phyloP scores from a whole-genome alignment of 192 early-diverging fungal species.

The Backusella mclennaniae region DNA sequence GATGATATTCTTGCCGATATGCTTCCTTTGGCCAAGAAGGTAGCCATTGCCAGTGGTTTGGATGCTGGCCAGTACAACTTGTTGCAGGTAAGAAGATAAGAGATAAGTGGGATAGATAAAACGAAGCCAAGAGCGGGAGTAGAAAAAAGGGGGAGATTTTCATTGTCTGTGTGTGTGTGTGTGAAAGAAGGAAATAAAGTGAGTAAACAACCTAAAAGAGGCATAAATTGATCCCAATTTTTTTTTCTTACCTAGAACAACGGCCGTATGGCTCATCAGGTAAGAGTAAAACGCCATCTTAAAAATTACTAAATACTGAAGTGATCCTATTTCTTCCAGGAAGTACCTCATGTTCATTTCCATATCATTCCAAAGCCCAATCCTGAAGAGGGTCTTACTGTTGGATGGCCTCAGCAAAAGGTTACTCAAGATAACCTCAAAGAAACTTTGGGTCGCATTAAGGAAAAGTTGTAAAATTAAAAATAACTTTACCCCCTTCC shows the following conservation, averaged over 20 bases:
- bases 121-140: not conserved
- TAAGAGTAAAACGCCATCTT: conserved; percentile 15
- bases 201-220: not conserved
- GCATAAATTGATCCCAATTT: not conserved
- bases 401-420: conserved; percentile 61
- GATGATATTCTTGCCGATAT: conserved; percentile 82
- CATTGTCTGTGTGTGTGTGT: not conserved
- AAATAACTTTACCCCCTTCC: not conserved
- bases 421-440: conserved; percentile 27
- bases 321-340: conserved; percentile 44
- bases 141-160: not conserved
- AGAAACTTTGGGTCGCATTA: conserved; percentile 17
- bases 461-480: conserved; percentile 29
- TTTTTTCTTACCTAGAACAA: conserved; percentile 46
- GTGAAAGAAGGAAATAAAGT: not conserved
- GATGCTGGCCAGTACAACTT: conserved; percentile 77
- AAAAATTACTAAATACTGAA: not conserved
- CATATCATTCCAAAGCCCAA: conserved; percentile 83
- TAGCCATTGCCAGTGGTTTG: conserved; percentile 70
- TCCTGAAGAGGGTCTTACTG: conserved; percentile 64
- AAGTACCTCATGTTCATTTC: conserved; percentile 93
- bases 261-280: conserved; percentile 56
- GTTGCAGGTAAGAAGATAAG: conserved; percentile 60
- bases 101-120: not conserved
- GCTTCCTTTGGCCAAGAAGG: conserved; percentile 86